Evolutionary conservation across 2,329 filamentous ascomycete genomes (phyloP), one percentile per base, ranked within the genome.

Genomic region (Tympanopsis confertula): DNA sequence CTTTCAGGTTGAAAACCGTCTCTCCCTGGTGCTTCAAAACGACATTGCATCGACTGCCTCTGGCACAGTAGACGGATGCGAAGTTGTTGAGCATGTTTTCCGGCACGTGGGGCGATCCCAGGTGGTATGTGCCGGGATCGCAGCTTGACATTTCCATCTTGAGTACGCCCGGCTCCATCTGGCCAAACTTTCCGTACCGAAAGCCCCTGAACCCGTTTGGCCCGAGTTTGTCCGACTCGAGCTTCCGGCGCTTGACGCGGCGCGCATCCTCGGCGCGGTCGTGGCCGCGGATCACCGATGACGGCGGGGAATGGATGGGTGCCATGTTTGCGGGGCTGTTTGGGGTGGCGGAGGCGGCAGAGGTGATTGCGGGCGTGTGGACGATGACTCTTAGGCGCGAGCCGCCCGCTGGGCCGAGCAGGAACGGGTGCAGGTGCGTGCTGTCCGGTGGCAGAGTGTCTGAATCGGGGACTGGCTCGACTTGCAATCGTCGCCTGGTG

Each of bases 141-240:
- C 87, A 95, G 64, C 81, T 91, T 36, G 85, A 72, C 44, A 95
- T 78, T 53, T 94, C 84, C 84, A 95, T 86, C 43, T 72, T 80
- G 50, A 95, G 63, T 45, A 74, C 71, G 3, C 87, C 88, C 0
- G 86, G 74, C 42, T 91, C 83, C 13, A 94, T 82, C 58, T 94
- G 88, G 14, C 88, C 89, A 55, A 82, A 86, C 49, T 78, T 79
- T 17, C 88, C 89, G 55, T 95, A 96, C 44, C 74, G 79, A 53
- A 88, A 85, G 2, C 69, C 73, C 42, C 60, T 63, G 46, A 66
- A 70, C 1, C 39, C 43, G 28, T 55, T 54, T 5, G 65, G 58
- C 19, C 65, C 58, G 13, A 66, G 57, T 35, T 68, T 67, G 43
- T 83, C 79, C 1, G 72, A 66, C 47, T 85, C 81, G 26, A 86